These are phyloP conservation scores for Platanthera zijinensis DNA, from an alignment of 106 monocot genomes.

Conservation along the genomic window DNA sequence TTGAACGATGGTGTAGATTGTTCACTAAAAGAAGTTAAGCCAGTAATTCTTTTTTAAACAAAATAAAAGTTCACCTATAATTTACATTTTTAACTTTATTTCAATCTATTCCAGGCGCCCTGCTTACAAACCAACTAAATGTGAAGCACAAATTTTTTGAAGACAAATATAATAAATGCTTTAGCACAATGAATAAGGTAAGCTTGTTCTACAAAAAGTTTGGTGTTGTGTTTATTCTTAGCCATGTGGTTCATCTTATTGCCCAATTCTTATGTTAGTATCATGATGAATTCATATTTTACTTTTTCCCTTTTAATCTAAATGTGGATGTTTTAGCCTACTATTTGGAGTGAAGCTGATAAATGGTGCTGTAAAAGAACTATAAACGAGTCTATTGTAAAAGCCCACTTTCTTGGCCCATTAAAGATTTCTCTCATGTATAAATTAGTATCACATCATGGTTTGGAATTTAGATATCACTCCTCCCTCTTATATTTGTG, in stretches of 20 bases:
- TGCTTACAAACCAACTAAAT: conserved; percentile 32
- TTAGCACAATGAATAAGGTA: conserved; percentile 57
- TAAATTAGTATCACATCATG: too few species aligned
- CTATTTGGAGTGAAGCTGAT: too few species aligned
- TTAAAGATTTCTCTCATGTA: too few species aligned
- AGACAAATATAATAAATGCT: conserved; percentile 35
- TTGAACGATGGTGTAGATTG: background rate
- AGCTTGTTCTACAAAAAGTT: conserved; percentile 2
- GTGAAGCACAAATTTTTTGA: conserved; percentile 57
- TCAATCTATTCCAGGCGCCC: conserved; percentile 30
- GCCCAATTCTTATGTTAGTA: background rate
- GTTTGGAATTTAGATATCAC: too few species aligned
- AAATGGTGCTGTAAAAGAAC: too few species aligned
- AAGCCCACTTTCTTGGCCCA: too few species aligned
- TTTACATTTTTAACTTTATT: conserved; percentile 5
- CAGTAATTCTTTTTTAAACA: background rate
- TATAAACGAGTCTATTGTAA: too few species aligned
- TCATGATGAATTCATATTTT: background rate
- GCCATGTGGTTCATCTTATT: background rate
- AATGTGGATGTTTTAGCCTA: too few species aligned
- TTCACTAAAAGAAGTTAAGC: background rate
- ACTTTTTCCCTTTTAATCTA: background rate
- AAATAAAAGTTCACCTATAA: background rate
- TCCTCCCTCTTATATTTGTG: too few species aligned
- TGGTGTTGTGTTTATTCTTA: background rate